Percentiles rank a stretch among this genome's conserved stretches.
These are phyloP conservation scores for Kuraishia borneana DNA, from an alignment of 805 yeast species.

Conservation along the genomic window DNA sequence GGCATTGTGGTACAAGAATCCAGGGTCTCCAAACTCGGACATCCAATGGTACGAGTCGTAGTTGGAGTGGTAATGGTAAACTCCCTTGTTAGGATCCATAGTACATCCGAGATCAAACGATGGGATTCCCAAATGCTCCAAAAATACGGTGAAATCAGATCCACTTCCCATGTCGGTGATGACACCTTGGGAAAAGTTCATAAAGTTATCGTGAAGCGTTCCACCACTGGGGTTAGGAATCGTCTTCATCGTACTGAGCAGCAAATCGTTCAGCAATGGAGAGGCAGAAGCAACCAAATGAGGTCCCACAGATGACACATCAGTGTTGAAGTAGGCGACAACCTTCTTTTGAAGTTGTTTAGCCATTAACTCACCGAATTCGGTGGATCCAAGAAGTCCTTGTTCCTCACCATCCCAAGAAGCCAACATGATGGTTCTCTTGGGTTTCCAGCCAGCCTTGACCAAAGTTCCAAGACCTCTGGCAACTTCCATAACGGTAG, in stretches of 20 bases:
- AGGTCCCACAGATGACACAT: constrained; percentile 52
- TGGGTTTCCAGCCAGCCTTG: constrained; percentile 22
- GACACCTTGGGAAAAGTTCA: constrained; percentile 13
- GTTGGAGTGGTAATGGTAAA: constrained; percentile 68
- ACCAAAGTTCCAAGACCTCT: constrained; percentile 26
- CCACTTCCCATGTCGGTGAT: constrained; percentile 55
- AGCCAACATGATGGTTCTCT: constrained; percentile 15
- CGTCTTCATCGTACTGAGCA: constrained; percentile 31
- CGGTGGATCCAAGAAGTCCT: constrained; percentile 37
- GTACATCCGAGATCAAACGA: constrained; percentile 51
- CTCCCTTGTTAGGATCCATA: constrained; percentile 33
- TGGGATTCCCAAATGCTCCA: constrained; percentile 49
- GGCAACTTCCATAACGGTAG: constrained; percentile 31
- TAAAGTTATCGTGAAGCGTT: constrained; percentile 24
- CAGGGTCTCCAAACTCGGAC: constrained; percentile 51
- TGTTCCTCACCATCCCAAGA: constrained; percentile 23
- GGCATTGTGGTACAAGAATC: constrained; percentile 45
- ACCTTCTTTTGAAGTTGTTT: constrained; percentile 33
- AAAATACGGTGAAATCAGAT: constrained; percentile 54
- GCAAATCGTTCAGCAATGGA: constrained; percentile 41
- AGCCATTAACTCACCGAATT: constrained; percentile 53
- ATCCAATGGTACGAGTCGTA: constrained; percentile 70
- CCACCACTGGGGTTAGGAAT: constrained; percentile 33
- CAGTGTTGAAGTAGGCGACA: constrained; percentile 60
- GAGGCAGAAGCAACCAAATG: constrained; percentile 40